phyloP scores from a whole-genome alignment of 805 yeast genomes.

The Suhomyces sp. region DNA sequence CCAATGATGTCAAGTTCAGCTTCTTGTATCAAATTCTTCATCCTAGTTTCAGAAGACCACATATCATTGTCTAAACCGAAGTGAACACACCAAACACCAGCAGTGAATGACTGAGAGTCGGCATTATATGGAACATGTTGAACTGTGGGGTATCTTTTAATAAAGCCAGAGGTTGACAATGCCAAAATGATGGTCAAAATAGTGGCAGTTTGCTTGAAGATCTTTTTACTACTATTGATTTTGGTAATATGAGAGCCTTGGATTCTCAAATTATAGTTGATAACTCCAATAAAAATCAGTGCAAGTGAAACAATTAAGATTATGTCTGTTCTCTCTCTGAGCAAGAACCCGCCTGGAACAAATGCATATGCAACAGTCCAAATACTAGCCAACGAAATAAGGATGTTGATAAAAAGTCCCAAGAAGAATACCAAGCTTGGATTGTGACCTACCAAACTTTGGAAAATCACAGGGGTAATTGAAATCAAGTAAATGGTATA shows the following conservation, averaged over 20 bases:
- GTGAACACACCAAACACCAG: conserved; percentile 98
- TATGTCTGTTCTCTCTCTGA: conserved; percentile 86
- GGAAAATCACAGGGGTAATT: conserved; percentile 59
- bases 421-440: conserved; percentile 55
- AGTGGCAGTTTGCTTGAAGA: conserved; percentile 24
- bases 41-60: conserved; percentile 95
- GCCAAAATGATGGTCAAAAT: conserved; percentile 47
- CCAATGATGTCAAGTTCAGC: conserved; percentile 92
- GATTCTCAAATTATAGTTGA: conserved; percentile 31
- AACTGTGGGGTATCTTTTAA: conserved; percentile 58
- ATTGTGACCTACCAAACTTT: conserved; percentile 52
- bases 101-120: conserved; percentile 71
- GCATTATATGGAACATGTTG: conserved; percentile 49
- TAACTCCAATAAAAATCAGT: conserved; percentile 54
- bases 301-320: conserved; percentile 58
- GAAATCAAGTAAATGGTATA: conserved; percentile 62
- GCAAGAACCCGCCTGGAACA: conserved; percentile 88
- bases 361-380: conserved; percentile 99
- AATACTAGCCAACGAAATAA: conserved; percentile 76
- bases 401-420: conserved; percentile 48
- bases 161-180: conserved; percentile 54
- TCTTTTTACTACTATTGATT: conserved; percentile 16
- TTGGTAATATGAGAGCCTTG: conserved; percentile 19
- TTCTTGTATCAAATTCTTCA: conserved; percentile 79
- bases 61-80: conserved; percentile 95